Percentiles rank a stretch among this genome's conserved stretches.
phyloP scores from a whole-genome alignment of 2,329 filamentous ascomycete genomes.

The Xylariaceae sp. region DNA sequence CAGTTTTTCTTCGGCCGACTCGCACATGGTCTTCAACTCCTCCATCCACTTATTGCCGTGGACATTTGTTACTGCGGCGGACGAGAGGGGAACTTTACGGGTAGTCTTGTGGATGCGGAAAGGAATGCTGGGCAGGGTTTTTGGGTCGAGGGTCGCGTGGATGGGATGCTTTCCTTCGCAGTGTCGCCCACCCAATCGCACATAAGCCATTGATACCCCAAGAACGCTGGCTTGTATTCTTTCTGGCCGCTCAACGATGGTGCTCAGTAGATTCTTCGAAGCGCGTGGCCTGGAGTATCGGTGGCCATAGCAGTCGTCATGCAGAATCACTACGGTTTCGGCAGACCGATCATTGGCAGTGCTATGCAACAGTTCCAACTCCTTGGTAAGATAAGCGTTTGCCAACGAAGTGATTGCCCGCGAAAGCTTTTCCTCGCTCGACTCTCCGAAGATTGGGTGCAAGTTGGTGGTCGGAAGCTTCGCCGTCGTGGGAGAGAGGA shows the following conservation, averaged over 20 bases:
- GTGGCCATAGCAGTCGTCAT: conserved; percentile 94
- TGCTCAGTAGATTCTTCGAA: conserved; percentile 63
- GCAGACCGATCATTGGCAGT: conserved; percentile 39
- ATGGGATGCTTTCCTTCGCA: conserved; percentile 65
- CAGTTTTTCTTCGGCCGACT: conserved; percentile 71
- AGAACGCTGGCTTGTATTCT: conserved; percentile 78
- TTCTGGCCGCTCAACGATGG: conserved; percentile 91
- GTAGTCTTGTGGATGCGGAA: conserved; percentile 83
- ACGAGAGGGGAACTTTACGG: conserved; percentile 65
- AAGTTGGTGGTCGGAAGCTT: conserved; percentile 38
- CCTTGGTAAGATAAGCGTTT: conserved; percentile 62
- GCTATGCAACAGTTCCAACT: conserved; percentile 61
- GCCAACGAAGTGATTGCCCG: conserved; percentile 57
- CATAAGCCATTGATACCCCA: conserved; percentile 82
- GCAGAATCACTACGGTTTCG: conserved; percentile 76
- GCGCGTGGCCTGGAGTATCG: conserved; percentile 81
- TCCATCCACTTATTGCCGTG: conserved; percentile 93
- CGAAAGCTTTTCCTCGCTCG: conserved; percentile 37
- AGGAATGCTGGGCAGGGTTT: conserved; percentile 57
- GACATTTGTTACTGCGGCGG: conserved; percentile 79
- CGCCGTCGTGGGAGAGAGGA: conserved; percentile 40
- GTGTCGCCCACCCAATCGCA: conserved; percentile 80
- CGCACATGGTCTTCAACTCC: conserved; percentile 81
- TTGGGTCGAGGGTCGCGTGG: conserved; percentile 56
- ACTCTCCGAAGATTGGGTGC: conserved; percentile 27